Evolutionary conservation across 805 yeast genomes (phyloP).

Genomic region (Myxozyma mucilagina): DNA sequence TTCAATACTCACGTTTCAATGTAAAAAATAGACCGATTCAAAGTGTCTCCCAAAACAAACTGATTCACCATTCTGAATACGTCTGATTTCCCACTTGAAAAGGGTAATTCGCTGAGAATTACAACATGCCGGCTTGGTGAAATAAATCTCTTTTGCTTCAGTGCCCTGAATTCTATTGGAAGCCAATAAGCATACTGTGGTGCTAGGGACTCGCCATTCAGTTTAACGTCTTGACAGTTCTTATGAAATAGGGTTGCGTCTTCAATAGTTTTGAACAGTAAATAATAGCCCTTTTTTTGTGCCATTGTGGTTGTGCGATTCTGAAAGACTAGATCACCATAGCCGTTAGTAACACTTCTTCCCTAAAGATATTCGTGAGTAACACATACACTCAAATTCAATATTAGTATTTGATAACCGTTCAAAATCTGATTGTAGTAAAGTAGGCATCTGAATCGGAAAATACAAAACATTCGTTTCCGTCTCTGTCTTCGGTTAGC

Average conservation of each 20-base stretch:
- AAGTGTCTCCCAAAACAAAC: background rate
- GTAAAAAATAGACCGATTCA: background rate
- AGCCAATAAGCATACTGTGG: background rate
- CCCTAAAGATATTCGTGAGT: no score
- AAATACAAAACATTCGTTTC: background rate
- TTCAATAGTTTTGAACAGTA: background rate
- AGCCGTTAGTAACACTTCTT: background rate
- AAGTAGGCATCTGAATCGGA: background rate
- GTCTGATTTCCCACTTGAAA: background rate
- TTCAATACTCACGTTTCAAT: conserved; percentile 3
- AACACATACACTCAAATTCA: background rate
- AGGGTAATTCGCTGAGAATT: conserved; percentile 1
- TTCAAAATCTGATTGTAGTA: background rate
- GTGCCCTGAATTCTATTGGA: background rate
- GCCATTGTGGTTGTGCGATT: background rate
- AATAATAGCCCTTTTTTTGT: background rate
- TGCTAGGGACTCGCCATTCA: background rate
- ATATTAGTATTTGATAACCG: background rate
- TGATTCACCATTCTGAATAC: background rate
- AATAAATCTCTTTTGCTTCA: background rate
- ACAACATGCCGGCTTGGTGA: background rate
- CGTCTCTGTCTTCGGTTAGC: background rate
- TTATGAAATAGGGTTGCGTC: background rate
- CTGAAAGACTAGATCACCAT: background rate
- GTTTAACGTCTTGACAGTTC: background rate